Conservation (phyloP, 352 stramenopile species). For the Globisporangium iwayamae region DNA sequence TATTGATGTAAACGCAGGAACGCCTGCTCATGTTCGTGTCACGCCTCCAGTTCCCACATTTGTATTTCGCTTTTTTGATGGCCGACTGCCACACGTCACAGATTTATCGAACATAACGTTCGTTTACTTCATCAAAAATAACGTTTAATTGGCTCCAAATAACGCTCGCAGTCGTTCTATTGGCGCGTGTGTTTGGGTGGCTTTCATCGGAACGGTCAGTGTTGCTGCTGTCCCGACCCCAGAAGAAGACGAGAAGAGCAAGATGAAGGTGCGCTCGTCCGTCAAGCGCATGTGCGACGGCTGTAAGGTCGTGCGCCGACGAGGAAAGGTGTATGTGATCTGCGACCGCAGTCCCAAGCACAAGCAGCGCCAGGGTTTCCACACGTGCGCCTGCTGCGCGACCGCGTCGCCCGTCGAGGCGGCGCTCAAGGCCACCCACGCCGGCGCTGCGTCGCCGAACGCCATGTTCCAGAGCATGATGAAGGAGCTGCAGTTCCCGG, state of each 20-base stretch:
- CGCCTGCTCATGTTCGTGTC: background rate
- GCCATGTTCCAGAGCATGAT: slow-evolving; percentile 91
- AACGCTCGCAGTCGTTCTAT: background rate
- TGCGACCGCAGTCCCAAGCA: slow-evolving; percentile 90
- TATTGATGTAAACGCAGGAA: background rate
- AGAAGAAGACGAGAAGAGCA: slow-evolving; percentile 20
- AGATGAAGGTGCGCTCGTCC: slow-evolving; percentile 90
- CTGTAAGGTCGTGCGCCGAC: slow-evolving; percentile 89
- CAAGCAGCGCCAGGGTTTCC: slow-evolving; percentile 92
- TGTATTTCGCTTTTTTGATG: too few relatives aligned
- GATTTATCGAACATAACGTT: background rate
- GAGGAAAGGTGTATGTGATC: slow-evolving; percentile 87
- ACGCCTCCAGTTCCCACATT: background rate
- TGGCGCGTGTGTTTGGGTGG: background rate
- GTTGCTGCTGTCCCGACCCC: background rate
- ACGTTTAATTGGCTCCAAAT: background rate
- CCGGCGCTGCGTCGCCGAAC: slow-evolving; percentile 74
- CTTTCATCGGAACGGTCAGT: slow-evolving; percentile 8
- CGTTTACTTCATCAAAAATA: background rate
- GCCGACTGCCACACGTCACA: too few relatives aligned
- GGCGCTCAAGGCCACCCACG: slow-evolving; percentile 16
- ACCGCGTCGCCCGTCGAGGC: slow-evolving; percentile 20
- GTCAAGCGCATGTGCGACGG: slow-evolving; percentile 91
- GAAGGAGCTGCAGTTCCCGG: slow-evolving; percentile 93
- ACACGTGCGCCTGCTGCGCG: slow-evolving; percentile 56